phyloP scores from a whole-genome alignment of 2,329 filamentous ascomycete genomes.

The Ascomycota sp. region DNA sequence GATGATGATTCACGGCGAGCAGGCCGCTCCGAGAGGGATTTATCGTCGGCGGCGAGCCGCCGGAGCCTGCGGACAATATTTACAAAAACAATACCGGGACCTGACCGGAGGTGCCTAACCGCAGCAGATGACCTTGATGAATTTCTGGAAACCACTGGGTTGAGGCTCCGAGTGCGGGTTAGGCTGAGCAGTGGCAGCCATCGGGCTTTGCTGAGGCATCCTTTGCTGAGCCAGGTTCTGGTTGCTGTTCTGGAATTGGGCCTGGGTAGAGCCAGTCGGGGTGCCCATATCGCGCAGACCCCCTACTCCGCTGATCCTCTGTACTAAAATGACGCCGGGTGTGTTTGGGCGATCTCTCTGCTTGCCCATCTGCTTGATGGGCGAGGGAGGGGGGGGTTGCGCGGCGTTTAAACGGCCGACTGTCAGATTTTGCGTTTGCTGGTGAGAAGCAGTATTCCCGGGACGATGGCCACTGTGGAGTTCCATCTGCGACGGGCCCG shows the following conservation, averaged over 20 bases:
- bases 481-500: slow-evolving; percentile 69
- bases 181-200: slow-evolving; percentile 31
- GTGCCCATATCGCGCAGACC: slow-evolving; percentile 59
- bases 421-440: slow-evolving; percentile 45
- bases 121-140: slow-evolving; percentile 86
- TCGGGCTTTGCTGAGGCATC: slow-evolving; percentile 37
- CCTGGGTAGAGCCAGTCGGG: slow-evolving; percentile 77
- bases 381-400: slow-evolving; percentile 74
- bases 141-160: slow-evolving; percentile 70
- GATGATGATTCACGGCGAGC: too few relatives aligned
- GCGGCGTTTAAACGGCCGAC: slow-evolving; percentile 83
- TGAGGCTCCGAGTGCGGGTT: slow-evolving; percentile 47
- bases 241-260: slow-evolving; percentile 90
- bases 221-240: slow-evolving; percentile 59
- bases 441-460: slow-evolving; percentile 43
- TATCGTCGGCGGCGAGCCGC: too few relatives aligned
- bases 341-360: slow-evolving; percentile 57
- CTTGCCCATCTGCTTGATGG: slow-evolving; percentile 63
- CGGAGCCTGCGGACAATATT: slow-evolving; percentile 11
- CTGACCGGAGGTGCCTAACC: slow-evolving; percentile 28
- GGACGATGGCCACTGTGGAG: slow-evolving; percentile 54
- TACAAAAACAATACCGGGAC: slow-evolving; percentile 11
- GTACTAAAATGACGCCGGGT: slow-evolving; percentile 50
- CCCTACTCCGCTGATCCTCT: slow-evolving; percentile 58
- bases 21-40: too few relatives aligned